Base-by-base conservation (phyloP, 352 stramenopile species). In the Phytophthora uliginosa region DNA sequence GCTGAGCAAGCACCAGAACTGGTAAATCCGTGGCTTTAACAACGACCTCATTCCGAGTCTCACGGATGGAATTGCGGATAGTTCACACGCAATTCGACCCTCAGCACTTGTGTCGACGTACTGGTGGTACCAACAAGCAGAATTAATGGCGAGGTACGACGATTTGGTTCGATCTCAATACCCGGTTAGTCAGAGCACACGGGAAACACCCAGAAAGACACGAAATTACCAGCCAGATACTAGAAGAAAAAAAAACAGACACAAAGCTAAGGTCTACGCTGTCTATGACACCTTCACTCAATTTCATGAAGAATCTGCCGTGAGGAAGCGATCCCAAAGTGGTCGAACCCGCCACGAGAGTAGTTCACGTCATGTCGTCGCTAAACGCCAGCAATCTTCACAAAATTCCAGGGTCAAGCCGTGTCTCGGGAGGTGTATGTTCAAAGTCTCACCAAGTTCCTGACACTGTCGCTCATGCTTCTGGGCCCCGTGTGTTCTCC, bases 401-500 rank as follows among this genome's bases (percentile, higher is more conserved):
- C 12, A 12, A 1, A 47, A 47, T 20, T 47, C 38, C 17, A 7
- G 20, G 38, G 38, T 20, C 38, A 47, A 47, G 13, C 38, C 38
- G 38, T 7, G 13, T 47, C 38, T n/a, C 38, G 38, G 7, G 38
- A 47, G 18, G 17, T 20, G 12, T 47, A 47, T 13, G 38, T 47
- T n/a, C 38, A 17, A 47, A n/a, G 4, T 5, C 38, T 47, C 17
- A 47, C 45, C 45, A 52, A 52, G 45, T 52, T 52, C n/a, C 18
- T 52, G n/a, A 52, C 45, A 4, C n/a, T 52, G 8, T 26, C 18
- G 7, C 45, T 52, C 0, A 15, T 52, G 45, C 26, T 52, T 28
- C n/a, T 52, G 3, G 59, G 36, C 3, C 69, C 72, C 36, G 4
- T 71, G 63, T 20, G 38, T 80, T 0, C 13, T 69, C 4, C 24